Evolutionary conservation across 2,329 filamentous ascomycete genomes (phyloP).

Genomic region (Aspergillus proliferans): DNA sequence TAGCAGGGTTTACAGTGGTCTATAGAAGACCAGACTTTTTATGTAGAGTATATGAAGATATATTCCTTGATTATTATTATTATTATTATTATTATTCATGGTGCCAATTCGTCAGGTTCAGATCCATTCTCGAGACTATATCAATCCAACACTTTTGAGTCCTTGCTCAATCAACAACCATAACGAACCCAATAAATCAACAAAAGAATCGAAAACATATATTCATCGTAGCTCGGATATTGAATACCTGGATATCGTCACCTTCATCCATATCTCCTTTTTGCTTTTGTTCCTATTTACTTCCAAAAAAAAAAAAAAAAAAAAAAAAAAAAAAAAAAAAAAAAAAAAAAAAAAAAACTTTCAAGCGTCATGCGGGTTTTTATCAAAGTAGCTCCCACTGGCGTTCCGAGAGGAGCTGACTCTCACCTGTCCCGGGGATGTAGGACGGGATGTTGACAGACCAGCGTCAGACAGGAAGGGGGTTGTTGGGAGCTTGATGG

Average conservation of each 20-base stretch:
- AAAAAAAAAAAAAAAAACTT: conserved; percentile 5
- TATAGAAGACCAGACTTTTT: neutral
- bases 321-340: conserved; percentile 5
- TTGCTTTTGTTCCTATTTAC: conserved; percentile 16
- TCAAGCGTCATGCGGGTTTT: conserved; percentile 20
- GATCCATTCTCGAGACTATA: too few relatives aligned
- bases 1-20: neutral
- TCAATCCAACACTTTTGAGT: too few relatives aligned
- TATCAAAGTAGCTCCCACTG: conserved; percentile 33
- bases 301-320: conserved; percentile 6
- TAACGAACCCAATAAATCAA: too few relatives aligned
- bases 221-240: too few relatives aligned
- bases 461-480: conserved; percentile 44
- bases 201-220: too few relatives aligned
- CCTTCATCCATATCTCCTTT: neutral
- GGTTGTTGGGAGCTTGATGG: conserved; percentile 41
- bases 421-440: conserved; percentile 44
- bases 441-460: conserved; percentile 49
- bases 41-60: too few relatives aligned
- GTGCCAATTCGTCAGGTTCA: too few relatives aligned
- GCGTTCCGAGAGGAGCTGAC: conserved; percentile 33
- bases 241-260: neutral
- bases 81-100: too few relatives aligned
- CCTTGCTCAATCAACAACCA: too few relatives aligned
- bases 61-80: too few relatives aligned